Evolutionary conservation across 1,284 basidiomycete genomes (phyloP).

Genomic region (Sanghuangporus weigelae): DNA sequence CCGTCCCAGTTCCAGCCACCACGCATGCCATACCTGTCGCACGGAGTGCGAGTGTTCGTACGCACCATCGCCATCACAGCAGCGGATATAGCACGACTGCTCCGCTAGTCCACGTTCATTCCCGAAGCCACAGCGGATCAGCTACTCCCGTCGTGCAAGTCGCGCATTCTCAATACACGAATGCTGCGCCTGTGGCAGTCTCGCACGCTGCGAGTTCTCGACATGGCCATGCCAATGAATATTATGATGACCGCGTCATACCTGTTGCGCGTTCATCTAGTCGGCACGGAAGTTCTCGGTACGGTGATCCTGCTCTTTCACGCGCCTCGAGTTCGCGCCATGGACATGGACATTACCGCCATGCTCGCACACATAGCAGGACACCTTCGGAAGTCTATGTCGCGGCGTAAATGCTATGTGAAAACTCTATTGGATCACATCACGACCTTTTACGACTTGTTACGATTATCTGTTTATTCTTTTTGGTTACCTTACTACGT

Average conservation of each 20-base stretch:
- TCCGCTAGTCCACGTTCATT: not conserved
- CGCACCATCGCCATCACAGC: not conserved
- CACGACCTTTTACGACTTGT: not conserved
- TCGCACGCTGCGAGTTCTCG: not conserved
- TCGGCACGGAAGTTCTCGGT: not conserved
- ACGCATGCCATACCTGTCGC: not conserved
- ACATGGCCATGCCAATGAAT: not conserved
- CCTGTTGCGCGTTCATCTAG: conserved; percentile 7
- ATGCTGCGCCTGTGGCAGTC: not conserved
- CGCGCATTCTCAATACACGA: not conserved
- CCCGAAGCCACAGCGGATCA: not conserved
- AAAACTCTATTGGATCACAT: not conserved
- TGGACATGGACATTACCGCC: not conserved
- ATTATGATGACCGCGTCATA: conserved; percentile 1
- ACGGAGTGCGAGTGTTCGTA: not conserved
- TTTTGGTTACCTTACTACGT: not conserved
- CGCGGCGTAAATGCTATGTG: not conserved
- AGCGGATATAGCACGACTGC: not conserved
- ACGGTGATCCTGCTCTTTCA: conserved; percentile 1
- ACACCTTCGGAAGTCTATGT: not conserved
- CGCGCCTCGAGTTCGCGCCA: conserved; percentile 3
- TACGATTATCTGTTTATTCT: not conserved
- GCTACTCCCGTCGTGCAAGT: not conserved
- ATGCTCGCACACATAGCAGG: not conserved
- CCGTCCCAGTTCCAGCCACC: not conserved